These are phyloP conservation scores for Microbotryum lychnidis-dioicae DNA, from an alignment of 1,284 basidiomycete species.

Conservation along the genomic window DNA sequence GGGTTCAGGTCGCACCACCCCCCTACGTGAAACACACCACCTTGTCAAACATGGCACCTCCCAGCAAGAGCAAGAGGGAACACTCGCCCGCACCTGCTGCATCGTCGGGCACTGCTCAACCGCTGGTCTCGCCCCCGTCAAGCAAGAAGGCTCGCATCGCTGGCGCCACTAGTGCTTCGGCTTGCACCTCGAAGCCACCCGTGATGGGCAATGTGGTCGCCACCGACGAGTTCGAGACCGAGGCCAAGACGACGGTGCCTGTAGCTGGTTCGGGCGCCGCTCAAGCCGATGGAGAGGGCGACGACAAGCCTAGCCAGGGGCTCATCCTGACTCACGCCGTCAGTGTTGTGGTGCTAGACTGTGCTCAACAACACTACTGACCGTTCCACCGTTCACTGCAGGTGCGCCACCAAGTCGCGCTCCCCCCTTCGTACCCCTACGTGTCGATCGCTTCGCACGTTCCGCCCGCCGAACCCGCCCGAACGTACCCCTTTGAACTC, in stretches of 20 bases:
- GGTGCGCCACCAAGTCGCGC: slow-evolving; percentile 90
- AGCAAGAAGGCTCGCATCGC: too few relatives aligned
- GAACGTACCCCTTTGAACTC: slow-evolving; percentile 89
- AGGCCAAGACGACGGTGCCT: slow-evolving; percentile 27
- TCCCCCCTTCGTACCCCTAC: slow-evolving; percentile 88
- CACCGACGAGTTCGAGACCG: slow-evolving; percentile 35
- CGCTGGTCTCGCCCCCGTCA: too few relatives aligned
- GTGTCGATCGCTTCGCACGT: slow-evolving; percentile 83
- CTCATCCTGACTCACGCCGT: slow-evolving; percentile 57
- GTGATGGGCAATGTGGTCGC: slow-evolving; percentile 8
- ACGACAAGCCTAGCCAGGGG: slow-evolving; percentile 8
- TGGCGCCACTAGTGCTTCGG: not conserved
- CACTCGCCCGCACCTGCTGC: too few relatives aligned
- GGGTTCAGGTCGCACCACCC: too few relatives aligned
- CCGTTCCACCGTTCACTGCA: slow-evolving; percentile 35
- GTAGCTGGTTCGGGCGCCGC: not conserved
- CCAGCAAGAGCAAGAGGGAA: too few relatives aligned
- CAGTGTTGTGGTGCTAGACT: slow-evolving; percentile 26
- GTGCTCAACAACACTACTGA: too few relatives aligned
- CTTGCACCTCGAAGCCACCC: not conserved
- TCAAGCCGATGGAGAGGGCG: not conserved
- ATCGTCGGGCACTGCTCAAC: too few relatives aligned
- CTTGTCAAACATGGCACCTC: too few relatives aligned
- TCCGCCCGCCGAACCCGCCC: slow-evolving; percentile 81
- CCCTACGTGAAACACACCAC: too few relatives aligned